Conservation (phyloP, 2,329 filamentous ascomycete species). For the Aureobasidium leucospermi region DNA sequence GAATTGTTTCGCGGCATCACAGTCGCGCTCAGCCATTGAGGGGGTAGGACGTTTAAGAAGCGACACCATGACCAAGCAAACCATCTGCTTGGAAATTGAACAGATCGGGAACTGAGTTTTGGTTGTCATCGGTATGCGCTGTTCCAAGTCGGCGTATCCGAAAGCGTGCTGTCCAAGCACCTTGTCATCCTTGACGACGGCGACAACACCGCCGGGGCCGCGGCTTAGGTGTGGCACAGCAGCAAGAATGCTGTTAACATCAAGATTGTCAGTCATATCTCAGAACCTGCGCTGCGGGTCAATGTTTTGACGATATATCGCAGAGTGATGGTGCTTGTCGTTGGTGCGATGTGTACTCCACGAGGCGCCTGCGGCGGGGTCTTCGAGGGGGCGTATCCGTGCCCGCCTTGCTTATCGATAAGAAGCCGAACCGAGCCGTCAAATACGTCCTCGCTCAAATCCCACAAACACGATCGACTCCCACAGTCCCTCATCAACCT, state of each 20-base stretch:
- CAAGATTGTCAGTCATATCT: no score
- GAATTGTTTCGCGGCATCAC: slow-evolving; percentile 13
- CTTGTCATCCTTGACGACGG: slow-evolving; percentile 37
- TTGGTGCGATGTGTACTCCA: no score
- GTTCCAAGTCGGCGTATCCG: slow-evolving; percentile 39
- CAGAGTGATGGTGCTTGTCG: no score
- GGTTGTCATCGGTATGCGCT: slow-evolving; percentile 29
- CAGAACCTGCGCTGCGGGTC: no score
- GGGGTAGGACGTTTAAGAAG: slow-evolving; percentile 29
- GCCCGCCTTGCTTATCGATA: no score
- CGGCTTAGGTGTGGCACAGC: slow-evolving; percentile 19
- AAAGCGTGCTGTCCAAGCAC: slow-evolving; percentile 33
- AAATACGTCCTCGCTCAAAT: no score
- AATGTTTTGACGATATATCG: no score
- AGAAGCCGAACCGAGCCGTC: no score
- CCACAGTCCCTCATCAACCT: no score
- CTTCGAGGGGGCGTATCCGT: no score
- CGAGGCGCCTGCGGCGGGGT: no score
- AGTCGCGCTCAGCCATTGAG: slow-evolving; percentile 18
- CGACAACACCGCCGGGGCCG: slow-evolving; percentile 37
- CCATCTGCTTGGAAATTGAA: slow-evolving; percentile 42
- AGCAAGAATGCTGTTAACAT: background rate
- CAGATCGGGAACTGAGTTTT: slow-evolving; percentile 38
- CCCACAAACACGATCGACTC: no score
- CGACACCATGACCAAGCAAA: slow-evolving; percentile 32